Conservation (phyloP, 345 rosid species). For the Gossypium arboreum region DNA sequence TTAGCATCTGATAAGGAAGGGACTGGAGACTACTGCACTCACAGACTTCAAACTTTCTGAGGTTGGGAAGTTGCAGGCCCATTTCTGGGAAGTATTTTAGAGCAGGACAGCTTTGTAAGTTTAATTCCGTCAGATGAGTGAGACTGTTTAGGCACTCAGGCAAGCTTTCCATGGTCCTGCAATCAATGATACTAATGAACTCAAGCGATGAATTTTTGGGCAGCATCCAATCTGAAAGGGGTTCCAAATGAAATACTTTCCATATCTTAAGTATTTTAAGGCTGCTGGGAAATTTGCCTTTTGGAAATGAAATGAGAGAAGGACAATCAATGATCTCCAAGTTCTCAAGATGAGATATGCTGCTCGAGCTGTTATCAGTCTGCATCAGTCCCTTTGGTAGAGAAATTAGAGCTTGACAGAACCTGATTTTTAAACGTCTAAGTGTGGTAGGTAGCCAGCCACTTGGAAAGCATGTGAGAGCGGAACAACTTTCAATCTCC, state of each 20-base stretch:
- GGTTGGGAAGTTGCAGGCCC: constrained; percentile 16
- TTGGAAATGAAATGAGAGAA: constrained; percentile 21
- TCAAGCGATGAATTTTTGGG: constrained; percentile 15
- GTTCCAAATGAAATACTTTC: constrained; percentile 2
- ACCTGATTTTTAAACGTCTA: neutral
- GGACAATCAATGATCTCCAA: constrained; percentile 22
- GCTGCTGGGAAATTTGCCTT: constrained; percentile 11
- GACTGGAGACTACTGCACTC: constrained; percentile 10
- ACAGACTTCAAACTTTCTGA: neutral
- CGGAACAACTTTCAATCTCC: constrained; percentile 13
- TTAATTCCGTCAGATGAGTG: constrained; percentile 14
- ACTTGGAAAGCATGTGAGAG: constrained; percentile 4
- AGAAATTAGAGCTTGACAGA: neutral
- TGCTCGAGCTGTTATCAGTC: neutral
- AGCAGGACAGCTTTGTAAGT: constrained; percentile 5
- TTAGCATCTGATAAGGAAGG: constrained; percentile 13
- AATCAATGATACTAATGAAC: neutral
- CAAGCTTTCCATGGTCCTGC: neutral
- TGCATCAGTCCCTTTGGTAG: constrained; percentile 19
- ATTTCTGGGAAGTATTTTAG: constrained; percentile 20
- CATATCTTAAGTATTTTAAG: constrained; percentile 15
- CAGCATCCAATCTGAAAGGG: constrained; percentile 14
- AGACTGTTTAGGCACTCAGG: constrained; percentile 3
- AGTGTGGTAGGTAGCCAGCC: constrained; percentile 2
- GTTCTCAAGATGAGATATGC: constrained; percentile 15